Base-by-base conservation (phyloP, 257 asterid species). In the Solanum pennellii region DNA sequence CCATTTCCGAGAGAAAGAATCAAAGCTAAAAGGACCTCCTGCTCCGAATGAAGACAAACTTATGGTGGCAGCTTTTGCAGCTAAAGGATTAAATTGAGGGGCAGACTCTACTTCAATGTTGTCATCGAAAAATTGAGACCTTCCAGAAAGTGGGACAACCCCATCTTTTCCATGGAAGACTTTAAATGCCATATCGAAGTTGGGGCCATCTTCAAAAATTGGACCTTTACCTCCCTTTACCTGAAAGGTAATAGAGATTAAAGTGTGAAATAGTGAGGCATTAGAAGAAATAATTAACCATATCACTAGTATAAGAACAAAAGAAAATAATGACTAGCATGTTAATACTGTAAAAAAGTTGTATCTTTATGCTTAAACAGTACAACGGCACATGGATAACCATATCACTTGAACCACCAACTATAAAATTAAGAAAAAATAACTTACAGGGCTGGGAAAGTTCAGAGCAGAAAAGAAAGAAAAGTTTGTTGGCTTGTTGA, bases 151-250 rank as follows among this genome's bases (percentile, higher is more conserved):
- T 68, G 98, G 98, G 69, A 94, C 93, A 89, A 95, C 92, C 73
- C 98, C 98, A 44, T 93, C 95, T 91, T 92, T 92, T 90, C 98
- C 98, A 83, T 95, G 98, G 90, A 95, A 95, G 86, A 95, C 88
- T 90, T 91, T 92, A 90, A 93, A 95, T 68, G 97, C 95, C 90
- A 89, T 71, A 86, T 91, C 94, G 86, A 93, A 95, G 88, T 93
- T 93, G 86, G 95, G 94, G 42, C 93, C 98, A 91, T 95, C 98
- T 90, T 93, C 98, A 89, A 95, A 94, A 52, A 95, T 94, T 80
- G 98, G 98, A 87, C 98, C 96, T 89, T 86, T 92, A 62, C 90
- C 90, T 77, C 90, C 96, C 88, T 69, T 89, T 73, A 85, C 83
- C 98, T 95, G 92, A 86, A 87, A 87, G 86, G 59, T 84, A 37